Conservation (phyloP, 768 basidiomycete genomes). For the Termitomyces sp. region DNA sequence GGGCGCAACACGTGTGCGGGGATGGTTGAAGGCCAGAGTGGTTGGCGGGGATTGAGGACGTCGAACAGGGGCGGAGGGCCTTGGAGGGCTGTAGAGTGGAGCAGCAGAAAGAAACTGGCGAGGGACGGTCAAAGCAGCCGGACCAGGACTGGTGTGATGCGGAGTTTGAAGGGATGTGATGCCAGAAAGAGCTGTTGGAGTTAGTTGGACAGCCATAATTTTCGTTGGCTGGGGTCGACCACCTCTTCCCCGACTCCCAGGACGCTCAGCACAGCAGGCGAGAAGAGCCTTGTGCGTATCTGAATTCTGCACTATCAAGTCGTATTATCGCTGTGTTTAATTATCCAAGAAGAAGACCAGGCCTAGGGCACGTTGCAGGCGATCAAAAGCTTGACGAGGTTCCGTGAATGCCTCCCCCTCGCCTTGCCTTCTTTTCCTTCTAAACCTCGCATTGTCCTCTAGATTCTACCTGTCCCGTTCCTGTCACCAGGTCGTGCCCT, state of each 20-base stretch:
- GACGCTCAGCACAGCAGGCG: background rate
- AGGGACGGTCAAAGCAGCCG: background rate
- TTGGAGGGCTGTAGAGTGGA: background rate
- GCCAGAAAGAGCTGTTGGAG: conserved; percentile 16
- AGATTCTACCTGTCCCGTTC: conserved; percentile 24
- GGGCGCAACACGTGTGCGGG: conserved; percentile 5
- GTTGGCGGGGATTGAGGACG: background rate
- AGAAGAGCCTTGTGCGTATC: background rate
- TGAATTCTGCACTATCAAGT: conserved; percentile 7
- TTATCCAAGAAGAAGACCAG: conserved; percentile 39
- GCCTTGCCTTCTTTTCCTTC: conserved; percentile 53
- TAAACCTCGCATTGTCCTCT: conserved; percentile 34
- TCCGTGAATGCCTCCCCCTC: conserved; percentile 49
- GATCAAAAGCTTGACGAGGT: conserved; percentile 64
- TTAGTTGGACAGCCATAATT: conserved; percentile 16
- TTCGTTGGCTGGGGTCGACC: conserved; percentile 8
- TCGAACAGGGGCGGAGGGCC: background rate
- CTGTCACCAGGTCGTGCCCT: conserved; percentile 20
- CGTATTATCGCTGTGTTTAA: conserved; percentile 15
- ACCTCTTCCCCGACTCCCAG: conserved; percentile 3
- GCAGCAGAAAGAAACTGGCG: background rate
- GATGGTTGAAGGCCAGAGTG: background rate
- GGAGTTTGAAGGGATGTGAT: conserved; percentile 26
- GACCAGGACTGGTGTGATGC: conserved; percentile 8
- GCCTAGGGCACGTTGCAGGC: conserved; percentile 66